A percentile compares a stretch with the other conserved stretches of the same genome.
phyloP scores from a whole-genome alignment of 768 basidiomycete genomes.

The Botryobasidium botryosum region DNA sequence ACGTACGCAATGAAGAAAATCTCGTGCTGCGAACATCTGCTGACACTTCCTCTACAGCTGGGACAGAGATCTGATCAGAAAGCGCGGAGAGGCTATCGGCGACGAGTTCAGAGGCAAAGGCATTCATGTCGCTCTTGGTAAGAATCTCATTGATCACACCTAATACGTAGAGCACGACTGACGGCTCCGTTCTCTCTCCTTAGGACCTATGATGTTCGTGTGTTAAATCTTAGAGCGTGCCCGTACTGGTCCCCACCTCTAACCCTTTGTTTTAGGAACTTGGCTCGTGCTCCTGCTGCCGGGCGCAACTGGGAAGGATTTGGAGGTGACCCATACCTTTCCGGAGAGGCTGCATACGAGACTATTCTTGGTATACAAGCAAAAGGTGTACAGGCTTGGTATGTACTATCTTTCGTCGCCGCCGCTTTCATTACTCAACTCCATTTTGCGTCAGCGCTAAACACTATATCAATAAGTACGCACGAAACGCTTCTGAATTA shows the following conservation, averaged over 20 bases:
- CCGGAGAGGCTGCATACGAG: conserved; percentile 15
- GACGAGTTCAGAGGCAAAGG: conserved; percentile 45
- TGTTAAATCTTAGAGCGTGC: too few species aligned
- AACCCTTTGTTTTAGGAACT: conserved; percentile 1
- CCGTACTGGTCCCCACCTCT: too few species aligned
- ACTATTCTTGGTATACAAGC: conserved; percentile 14
- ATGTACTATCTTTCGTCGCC: not conserved
- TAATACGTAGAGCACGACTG: not conserved
- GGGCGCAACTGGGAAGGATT: conserved; percentile 14
- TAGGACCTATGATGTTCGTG: too few species aligned
- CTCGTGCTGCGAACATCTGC: not conserved
- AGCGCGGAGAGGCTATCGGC: conserved; percentile 34
- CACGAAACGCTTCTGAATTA: not conserved
- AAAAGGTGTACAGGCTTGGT: conserved; percentile 15
- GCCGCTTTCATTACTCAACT: not conserved
- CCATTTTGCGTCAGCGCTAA: conserved; percentile 10
- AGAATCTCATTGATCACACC: not conserved
- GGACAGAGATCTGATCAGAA: conserved; percentile 37
- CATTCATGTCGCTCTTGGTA: conserved; percentile 24
- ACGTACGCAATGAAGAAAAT: conserved; percentile 15
- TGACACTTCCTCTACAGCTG: conserved; percentile 17
- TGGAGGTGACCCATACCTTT: conserved; percentile 15
- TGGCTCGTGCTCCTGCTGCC: conserved; percentile 10
- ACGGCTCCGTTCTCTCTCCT: not conserved
- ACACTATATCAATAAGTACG: conserved; percentile 13